Evolutionary conservation across 768 basidiomycete species (phyloP).

Genomic region (Guyanaporus albipodus): DNA sequence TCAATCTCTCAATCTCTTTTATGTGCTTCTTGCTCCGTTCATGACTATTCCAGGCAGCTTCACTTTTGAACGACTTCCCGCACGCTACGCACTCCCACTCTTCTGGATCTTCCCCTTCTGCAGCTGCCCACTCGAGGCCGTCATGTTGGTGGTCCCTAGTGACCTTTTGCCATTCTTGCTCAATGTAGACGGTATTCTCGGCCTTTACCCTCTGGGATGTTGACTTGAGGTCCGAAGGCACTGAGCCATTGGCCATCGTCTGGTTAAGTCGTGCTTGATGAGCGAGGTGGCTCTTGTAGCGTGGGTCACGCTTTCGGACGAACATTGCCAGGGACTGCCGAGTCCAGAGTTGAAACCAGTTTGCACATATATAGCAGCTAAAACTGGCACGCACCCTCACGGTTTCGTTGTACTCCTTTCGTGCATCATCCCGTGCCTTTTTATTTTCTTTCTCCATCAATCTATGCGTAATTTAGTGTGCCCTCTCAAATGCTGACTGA

Average conservation of each 20-base stretch:
- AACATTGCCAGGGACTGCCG: conserved; percentile 68
- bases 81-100: conserved; percentile 98
- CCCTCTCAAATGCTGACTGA: background rate
- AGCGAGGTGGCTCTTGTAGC: conserved; percentile 66
- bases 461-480: conserved; percentile 34
- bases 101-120: conserved; percentile 66
- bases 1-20: conserved; percentile 78
- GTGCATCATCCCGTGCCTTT: conserved; percentile 81
- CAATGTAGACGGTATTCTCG: conserved; percentile 51
- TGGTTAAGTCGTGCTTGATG: conserved; percentile 41
- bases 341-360: background rate
- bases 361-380: background rate
- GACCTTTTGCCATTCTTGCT: conserved; percentile 88
- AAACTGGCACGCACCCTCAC: conserved; percentile 58
- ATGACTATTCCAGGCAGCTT: conserved; percentile 94
- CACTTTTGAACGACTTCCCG: conserved; percentile 81
- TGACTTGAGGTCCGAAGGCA: conserved; percentile 22
- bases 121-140: conserved; percentile 73
- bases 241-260: conserved; percentile 23
- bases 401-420: conserved; percentile 89
- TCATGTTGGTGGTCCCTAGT: conserved; percentile 31
- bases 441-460: conserved; percentile 97
- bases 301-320: conserved; percentile 83
- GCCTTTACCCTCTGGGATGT: conserved; percentile 26
- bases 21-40: conserved; percentile 93